Evolutionary conservation across 2,329 filamentous ascomycete species (phyloP), one percentile per base, ranked within the genome.

Genomic region (Bertia moriformis): DNA sequence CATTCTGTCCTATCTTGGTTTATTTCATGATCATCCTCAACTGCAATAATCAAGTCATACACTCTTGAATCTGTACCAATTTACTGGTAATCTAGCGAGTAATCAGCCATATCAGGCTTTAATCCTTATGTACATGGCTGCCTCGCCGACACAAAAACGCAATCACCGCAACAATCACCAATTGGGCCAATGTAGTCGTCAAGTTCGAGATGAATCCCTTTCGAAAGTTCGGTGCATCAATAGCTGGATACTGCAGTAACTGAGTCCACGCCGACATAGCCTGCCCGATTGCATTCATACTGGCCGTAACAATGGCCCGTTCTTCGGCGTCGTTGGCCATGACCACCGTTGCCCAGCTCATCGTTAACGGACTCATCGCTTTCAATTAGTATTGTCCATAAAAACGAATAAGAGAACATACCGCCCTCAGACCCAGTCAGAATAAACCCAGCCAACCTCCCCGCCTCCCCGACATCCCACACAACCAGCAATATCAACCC

Each of bases 231-330:
- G 58, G 58, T 7, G 56, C 58, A 14, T 50, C 46, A 4, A 48
- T 50, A 0, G 60, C 57, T 0, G 59, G 57, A 35, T 53, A 63
- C 38, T 59, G 56, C 4, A 59, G 49, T 13, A 63, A 46, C 39
- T 63, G 59, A 2, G 52, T 56, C 37, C 60, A 58, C 0, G 60
- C 59, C 12, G 52, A 55, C 22, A 63, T 60, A 2, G 52, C 59
- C 42, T 63, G 59, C 1, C 60, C 59, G 37, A 63, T 59, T 4
- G 60, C 55, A 37, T 62, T 63, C 59, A 63, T 63, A 19, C 57
- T 61, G 1, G 58, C 59, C 14, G 57, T 61, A 4, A 62, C 57
- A 2, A 62, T 50, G 2, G 59, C 59, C 15, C 60, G 50, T 42
- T 63, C 60, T 40, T 63, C 60, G 4, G 58, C 57, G 33, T 60